phyloP scores from a whole-genome alignment of 2,329 filamentous ascomycete species.

The Colletotrichum chlorophyti region DNA sequence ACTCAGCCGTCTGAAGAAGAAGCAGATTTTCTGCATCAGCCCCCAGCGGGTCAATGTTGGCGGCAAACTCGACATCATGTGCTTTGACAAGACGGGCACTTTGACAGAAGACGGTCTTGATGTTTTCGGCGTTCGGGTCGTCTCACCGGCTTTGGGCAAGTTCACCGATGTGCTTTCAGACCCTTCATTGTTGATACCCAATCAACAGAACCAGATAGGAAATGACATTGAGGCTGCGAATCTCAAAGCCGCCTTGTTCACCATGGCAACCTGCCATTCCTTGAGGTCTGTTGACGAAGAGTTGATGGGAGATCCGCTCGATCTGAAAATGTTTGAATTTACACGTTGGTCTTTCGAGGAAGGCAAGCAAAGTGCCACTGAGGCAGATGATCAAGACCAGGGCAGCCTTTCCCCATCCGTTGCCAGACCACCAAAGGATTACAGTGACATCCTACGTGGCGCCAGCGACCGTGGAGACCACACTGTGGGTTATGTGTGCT shows the following conservation, averaged over 20 bases:
- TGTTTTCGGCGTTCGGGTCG: conserved; percentile 85
- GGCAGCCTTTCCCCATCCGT: conserved; percentile 84
- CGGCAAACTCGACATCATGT: conserved; percentile 94
- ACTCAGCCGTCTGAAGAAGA: conserved; percentile 81
- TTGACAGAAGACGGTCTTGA: conserved; percentile 96
- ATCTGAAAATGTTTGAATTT: conserved; percentile 99
- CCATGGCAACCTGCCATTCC: conserved; percentile 98
- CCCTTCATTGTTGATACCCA: conserved; percentile 63
- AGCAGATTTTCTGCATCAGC: conserved; percentile 96
- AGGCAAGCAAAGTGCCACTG: conserved; percentile 71
- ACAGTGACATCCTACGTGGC: conserved; percentile 32
- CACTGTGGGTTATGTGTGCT: conserved; percentile 32
- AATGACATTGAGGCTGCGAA: conserved; percentile 10
- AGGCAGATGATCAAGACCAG: conserved; percentile 76
- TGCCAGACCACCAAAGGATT: conserved; percentile 74
- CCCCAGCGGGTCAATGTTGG: conserved; percentile 96
- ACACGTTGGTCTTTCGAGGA: conserved; percentile 94
- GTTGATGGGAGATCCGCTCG: conserved; percentile 89
- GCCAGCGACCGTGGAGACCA: conserved; percentile 33
- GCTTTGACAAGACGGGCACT: conserved; percentile 99
- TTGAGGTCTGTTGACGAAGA: conserved; percentile 86
- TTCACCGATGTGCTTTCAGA: conserved; percentile 82
- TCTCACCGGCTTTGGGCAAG: conserved; percentile 64
- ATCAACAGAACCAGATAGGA: conserved; percentile 28
- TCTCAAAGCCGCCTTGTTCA: conserved; percentile 75